These are phyloP conservation scores for Amanita inopinata DNA, from an alignment of 768 basidiomycete genomes.

Conservation along the genomic window DNA sequence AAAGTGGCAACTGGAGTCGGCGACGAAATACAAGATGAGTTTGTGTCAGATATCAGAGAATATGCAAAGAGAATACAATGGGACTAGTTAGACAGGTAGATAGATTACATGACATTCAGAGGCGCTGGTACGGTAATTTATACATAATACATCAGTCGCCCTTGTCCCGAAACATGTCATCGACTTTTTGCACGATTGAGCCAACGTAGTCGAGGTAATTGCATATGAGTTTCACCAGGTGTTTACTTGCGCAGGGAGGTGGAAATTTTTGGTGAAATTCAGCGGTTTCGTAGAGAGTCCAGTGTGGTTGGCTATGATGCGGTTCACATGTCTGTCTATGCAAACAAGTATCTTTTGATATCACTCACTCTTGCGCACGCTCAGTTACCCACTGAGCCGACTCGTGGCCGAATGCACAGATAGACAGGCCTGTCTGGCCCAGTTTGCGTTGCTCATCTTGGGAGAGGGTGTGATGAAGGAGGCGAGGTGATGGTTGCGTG, in stretches of 20 bases:
- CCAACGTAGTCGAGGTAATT: conserved; percentile 18
- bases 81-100: conserved; percentile 41
- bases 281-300: conserved; percentile 12
- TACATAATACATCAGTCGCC: neutral
- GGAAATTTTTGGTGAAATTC: conserved; percentile 14
- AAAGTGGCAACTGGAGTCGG: conserved; percentile 82
- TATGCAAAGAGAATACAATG: conserved; percentile 69
- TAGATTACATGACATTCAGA: neutral
- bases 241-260: conserved; percentile 9
- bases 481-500: conserved; percentile 13
- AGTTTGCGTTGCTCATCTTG: conserved; percentile 15
- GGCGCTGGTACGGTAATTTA: neutral
- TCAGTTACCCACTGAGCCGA: conserved; percentile 16
- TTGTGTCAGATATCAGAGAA: conserved; percentile 70
- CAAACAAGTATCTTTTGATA: neutral
- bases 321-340: neutral
- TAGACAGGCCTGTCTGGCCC: conserved; percentile 11
- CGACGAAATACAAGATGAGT: conserved; percentile 56
- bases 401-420: conserved; percentile 13
- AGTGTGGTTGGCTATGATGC: conserved; percentile 1
- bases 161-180: conserved; percentile 11
- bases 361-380: conserved; percentile 12
- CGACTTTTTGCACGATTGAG: conserved; percentile 13
- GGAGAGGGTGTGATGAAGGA: conserved; percentile 20
- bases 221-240: conserved; percentile 15